Evolutionary conservation across 2,329 filamentous ascomycete genomes (phyloP).

Genomic region (Botryosphaeria dothidea): DNA sequence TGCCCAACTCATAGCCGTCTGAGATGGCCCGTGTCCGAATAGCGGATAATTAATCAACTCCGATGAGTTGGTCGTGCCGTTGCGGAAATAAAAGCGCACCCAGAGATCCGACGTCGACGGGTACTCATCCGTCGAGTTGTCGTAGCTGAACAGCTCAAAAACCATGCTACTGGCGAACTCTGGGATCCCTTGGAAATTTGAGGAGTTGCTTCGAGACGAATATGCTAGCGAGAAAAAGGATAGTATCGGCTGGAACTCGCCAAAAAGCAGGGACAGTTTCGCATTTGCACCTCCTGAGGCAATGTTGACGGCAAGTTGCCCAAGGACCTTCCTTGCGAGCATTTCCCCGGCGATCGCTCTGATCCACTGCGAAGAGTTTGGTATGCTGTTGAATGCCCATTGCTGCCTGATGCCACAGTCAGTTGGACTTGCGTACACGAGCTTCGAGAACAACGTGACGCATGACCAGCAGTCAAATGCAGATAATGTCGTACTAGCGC

Average conservation of each 20-base stretch:
- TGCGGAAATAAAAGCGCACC: slow-evolving; percentile 59
- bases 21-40: slow-evolving; percentile 48
- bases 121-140: slow-evolving; percentile 30
- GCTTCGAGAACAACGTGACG: too few species aligned
- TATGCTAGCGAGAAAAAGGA: slow-evolving; percentile 51
- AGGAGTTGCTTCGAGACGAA: neutral
- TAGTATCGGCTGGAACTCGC: slow-evolving; percentile 51
- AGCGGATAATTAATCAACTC: slow-evolving; percentile 49
- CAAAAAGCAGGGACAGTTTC: slow-evolving; percentile 46
- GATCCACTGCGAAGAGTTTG: slow-evolving; percentile 32
- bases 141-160: slow-evolving; percentile 53
- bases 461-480: too few species aligned
- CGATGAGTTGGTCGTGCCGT: slow-evolving; percentile 48
- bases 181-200: slow-evolving; percentile 44
- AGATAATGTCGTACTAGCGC: too few species aligned
- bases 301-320: slow-evolving; percentile 34
- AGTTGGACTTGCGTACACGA: neutral
- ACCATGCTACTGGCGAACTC: slow-evolving; percentile 50
- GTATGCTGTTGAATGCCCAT: slow-evolving; percentile 42
- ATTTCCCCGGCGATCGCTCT: slow-evolving; percentile 40
- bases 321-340: slow-evolving; percentile 36
- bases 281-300: slow-evolving; percentile 27
- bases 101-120: slow-evolving; percentile 48
- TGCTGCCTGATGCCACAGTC: slow-evolving; percentile 36
- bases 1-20: slow-evolving; percentile 49